phyloP scores from a whole-genome alignment of 768 basidiomycete species.

The Pleurotus sapidus region DNA sequence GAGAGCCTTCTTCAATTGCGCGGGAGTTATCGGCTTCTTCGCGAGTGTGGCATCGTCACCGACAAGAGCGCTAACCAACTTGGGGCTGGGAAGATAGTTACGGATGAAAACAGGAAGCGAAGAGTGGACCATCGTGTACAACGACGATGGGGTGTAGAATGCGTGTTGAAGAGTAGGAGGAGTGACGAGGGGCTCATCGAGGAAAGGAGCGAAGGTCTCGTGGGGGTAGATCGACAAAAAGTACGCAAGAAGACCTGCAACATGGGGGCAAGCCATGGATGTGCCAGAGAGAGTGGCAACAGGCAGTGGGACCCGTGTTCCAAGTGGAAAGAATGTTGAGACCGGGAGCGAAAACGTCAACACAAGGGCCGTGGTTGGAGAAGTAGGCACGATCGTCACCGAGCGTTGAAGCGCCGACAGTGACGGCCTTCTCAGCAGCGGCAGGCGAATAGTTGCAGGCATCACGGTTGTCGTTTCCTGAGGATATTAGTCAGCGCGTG shows the following conservation, averaged over 20 bases:
- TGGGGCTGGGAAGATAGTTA: slow-evolving; percentile 53
- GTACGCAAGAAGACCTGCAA: slow-evolving; percentile 88
- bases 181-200: slow-evolving; percentile 32
- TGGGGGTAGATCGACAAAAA: slow-evolving; percentile 86
- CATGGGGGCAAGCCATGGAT: slow-evolving; percentile 95
- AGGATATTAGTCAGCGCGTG: slow-evolving; percentile 4
- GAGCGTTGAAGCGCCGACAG: slow-evolving; percentile 89
- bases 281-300: slow-evolving; percentile 83
- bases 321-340: slow-evolving; percentile 90
- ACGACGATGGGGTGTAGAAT: slow-evolving; percentile 32
- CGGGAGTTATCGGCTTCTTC: slow-evolving; percentile 19
- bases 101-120: slow-evolving; percentile 58
- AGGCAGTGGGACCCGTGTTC: slow-evolving; percentile 61
- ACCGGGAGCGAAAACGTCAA: slow-evolving; percentile 91
- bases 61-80: slow-evolving; percentile 36
- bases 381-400: slow-evolving; percentile 84
- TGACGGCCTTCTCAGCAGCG: slow-evolving; percentile 82
- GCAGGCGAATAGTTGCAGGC: slow-evolving; percentile 95
- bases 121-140: slow-evolving; percentile 54
- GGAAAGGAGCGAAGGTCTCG: slow-evolving; percentile 54
- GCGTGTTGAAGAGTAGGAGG: slow-evolving; percentile 28
- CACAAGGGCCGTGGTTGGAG: slow-evolving; percentile 89
- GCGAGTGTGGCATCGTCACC: slow-evolving; percentile 7
- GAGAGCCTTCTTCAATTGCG: slow-evolving; percentile 76
- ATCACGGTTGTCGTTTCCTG: slow-evolving; percentile 81